Evolutionary conservation across 2,329 filamentous ascomycete genomes (phyloP).

Genomic region (Elsinoe arachidis): DNA sequence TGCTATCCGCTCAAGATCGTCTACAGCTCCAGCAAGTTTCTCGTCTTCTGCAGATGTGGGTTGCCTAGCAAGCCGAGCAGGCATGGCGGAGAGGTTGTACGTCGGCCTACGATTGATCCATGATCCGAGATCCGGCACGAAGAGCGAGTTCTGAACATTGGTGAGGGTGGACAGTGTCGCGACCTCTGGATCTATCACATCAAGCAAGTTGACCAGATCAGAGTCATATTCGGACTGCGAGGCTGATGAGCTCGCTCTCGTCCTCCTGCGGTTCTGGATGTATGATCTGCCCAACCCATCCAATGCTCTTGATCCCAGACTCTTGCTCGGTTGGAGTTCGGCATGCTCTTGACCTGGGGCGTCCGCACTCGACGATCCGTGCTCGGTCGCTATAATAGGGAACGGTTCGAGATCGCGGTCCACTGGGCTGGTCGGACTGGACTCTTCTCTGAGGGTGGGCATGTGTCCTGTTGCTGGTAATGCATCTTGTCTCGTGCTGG

Average conservation of each 20-base stretch:
- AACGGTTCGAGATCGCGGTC: background rate
- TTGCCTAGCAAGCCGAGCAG: constrained; percentile 15
- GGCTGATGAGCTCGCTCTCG: background rate
- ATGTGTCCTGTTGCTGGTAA: background rate
- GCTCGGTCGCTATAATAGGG: background rate
- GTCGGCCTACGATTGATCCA: constrained; percentile 70
- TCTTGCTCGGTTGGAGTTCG: background rate
- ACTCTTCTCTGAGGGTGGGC: constrained; percentile 5
- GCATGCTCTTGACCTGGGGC: background rate
- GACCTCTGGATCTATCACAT: constrained; percentile 76
- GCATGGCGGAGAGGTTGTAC: constrained; percentile 57
- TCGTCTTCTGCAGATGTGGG: constrained; percentile 8
- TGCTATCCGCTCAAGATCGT: constrained; percentile 10
- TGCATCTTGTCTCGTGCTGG: background rate
- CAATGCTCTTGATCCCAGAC: constrained; percentile 9
- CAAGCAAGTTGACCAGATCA: constrained; percentile 57
- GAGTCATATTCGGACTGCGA: constrained; percentile 45
- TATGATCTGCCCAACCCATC: constrained; percentile 5
- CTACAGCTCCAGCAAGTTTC: constrained; percentile 13
- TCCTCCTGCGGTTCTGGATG: background rate
- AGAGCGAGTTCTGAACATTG: constrained; percentile 84
- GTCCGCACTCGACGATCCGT: background rate
- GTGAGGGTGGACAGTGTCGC: constrained; percentile 74
- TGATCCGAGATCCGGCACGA: constrained; percentile 70
- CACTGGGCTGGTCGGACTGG: background rate